phyloP scores from a whole-genome alignment of 495 filamentous ascomycete species.

The Talaromyces adpressus region DNA sequence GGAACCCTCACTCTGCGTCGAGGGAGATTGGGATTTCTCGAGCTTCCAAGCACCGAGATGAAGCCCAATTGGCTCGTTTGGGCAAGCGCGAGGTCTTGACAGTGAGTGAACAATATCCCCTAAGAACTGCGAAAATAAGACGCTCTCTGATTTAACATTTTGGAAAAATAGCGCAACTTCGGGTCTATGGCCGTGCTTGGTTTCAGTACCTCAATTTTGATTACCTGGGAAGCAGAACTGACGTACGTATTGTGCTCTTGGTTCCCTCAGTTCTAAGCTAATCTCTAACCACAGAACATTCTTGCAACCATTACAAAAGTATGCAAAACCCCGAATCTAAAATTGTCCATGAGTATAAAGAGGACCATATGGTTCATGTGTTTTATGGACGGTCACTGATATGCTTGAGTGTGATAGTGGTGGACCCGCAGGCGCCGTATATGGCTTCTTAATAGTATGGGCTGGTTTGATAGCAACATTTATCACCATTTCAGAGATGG shows the following conservation, averaged over 20 bases:
- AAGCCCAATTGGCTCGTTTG: slow-evolving; percentile 34
- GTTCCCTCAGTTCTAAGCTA: not conserved
- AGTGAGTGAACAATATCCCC: slow-evolving; percentile 17
- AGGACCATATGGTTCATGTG: not conserved
- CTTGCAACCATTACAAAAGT: slow-evolving; percentile 30
- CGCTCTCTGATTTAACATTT: not conserved
- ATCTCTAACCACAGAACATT: slow-evolving; percentile 20
- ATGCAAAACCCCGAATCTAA: not conserved
- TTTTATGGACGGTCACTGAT: not conserved
- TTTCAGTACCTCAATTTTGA: slow-evolving; percentile 43
- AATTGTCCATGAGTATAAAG: not conserved
- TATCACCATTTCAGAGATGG: slow-evolving; percentile 32
- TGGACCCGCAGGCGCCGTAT: slow-evolving; percentile 45
- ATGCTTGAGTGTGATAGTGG: slow-evolving; percentile 22
- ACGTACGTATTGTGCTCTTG: slow-evolving; percentile 16
- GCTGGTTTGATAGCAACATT: slow-evolving; percentile 22
- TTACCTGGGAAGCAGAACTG: slow-evolving; percentile 43
- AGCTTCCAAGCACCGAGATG: slow-evolving; percentile 27
- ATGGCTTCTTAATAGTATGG: slow-evolving; percentile 46
- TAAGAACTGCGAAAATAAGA: not conserved
- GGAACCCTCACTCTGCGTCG: not conserved
- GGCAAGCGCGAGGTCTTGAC: slow-evolving; percentile 46
- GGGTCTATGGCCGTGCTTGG: slow-evolving; percentile 42
- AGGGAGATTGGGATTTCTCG: slow-evolving; percentile 11
- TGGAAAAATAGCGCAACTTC: slow-evolving; percentile 34